phyloP scores from a whole-genome alignment of 768 basidiomycete genomes.

The Lyophyllum semitale region DNA sequence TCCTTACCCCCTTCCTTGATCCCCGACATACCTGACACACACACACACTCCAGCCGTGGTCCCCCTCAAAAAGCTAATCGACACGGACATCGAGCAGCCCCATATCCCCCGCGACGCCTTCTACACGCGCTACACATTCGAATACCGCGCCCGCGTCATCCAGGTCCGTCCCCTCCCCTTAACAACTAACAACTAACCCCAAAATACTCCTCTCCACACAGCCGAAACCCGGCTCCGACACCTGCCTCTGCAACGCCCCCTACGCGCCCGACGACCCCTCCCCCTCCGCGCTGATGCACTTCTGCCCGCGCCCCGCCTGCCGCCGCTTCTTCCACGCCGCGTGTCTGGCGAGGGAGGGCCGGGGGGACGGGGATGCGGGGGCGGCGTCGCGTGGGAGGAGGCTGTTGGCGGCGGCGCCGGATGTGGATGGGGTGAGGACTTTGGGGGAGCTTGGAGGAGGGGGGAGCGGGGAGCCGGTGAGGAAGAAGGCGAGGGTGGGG shows the following conservation, averaged over 20 bases:
- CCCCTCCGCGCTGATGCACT: slow-evolving; percentile 45
- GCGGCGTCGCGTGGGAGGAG: slow-evolving; percentile 21
- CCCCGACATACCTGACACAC: not conserved
- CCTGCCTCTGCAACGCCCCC: slow-evolving; percentile 48
- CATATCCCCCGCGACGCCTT: slow-evolving; percentile 44
- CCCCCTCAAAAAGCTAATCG: slow-evolving; percentile 35
- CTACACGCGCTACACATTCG: slow-evolving; percentile 48
- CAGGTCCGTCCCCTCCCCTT: slow-evolving; percentile 27
- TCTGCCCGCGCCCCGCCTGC: slow-evolving; percentile 57
- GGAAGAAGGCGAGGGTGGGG: not conserved
- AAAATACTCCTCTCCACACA: slow-evolving; percentile 18
- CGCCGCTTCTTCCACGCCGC: slow-evolving; percentile 46
- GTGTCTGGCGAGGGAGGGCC: slow-evolving; percentile 39
- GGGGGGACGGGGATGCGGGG: slow-evolving; percentile 14
- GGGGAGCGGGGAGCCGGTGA: not conserved
- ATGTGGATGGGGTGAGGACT: slow-evolving; percentile 5
- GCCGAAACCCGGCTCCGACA: slow-evolving; percentile 39
- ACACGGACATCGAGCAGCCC: slow-evolving; percentile 36
- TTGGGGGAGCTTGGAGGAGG: not conserved
- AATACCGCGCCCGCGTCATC: slow-evolving; percentile 32
- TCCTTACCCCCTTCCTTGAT: not conserved
- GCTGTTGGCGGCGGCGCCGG: slow-evolving; percentile 39
- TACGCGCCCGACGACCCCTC: slow-evolving; percentile 44
- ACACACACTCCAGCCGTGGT: slow-evolving; percentile 31
- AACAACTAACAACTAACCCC: not conserved